These are phyloP conservation scores for Hysterium pulicare DNA, from an alignment of 2,329 filamentous ascomycete species.

Conservation along the genomic window DNA sequence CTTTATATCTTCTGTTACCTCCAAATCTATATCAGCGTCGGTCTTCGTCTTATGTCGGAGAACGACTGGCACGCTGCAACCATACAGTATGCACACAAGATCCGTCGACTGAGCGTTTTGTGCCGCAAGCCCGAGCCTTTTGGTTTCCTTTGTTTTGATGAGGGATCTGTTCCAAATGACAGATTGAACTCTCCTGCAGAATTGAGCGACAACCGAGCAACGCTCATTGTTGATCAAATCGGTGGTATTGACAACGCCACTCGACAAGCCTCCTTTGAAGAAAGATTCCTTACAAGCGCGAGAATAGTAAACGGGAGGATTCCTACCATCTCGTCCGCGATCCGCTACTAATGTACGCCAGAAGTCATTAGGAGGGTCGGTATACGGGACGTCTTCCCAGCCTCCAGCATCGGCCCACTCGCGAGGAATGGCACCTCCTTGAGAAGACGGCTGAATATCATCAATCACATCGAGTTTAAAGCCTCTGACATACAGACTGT, in stretches of 20 bases:
- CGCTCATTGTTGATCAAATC: slow-evolving; percentile 6
- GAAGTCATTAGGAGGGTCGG: slow-evolving; percentile 14
- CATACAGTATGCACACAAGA: slow-evolving; percentile 22
- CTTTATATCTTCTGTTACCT: no score
- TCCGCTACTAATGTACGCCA: slow-evolving; percentile 20
- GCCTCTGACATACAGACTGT: slow-evolving; percentile 29
- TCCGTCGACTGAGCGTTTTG: slow-evolving; percentile 10
- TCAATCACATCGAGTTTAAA: slow-evolving; percentile 23
- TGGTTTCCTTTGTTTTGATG: slow-evolving; percentile 9
- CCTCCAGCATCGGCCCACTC: slow-evolving; percentile 8
- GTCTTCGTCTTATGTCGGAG: no score
- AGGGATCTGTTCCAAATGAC: slow-evolving; percentile 14
- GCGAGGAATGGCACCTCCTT: slow-evolving; percentile 10
- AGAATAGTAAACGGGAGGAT: slow-evolving; percentile 16
- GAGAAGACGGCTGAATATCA: slow-evolving; percentile 5
- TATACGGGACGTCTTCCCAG: no score
- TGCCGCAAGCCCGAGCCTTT: slow-evolving; percentile 7
- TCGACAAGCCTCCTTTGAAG: not conserved
- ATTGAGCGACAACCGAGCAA: slow-evolving; percentile 7
- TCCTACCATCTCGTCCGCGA: slow-evolving; percentile 11
- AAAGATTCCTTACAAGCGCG: slow-evolving; percentile 14
- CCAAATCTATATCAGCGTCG: no score
- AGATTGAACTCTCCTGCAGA: slow-evolving; percentile 10
- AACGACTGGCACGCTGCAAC: slow-evolving; percentile 23
- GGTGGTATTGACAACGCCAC: slow-evolving; percentile 9